Evolutionary conservation across 306 rosid species (phyloP).

Genomic region (Inga laurina): DNA sequence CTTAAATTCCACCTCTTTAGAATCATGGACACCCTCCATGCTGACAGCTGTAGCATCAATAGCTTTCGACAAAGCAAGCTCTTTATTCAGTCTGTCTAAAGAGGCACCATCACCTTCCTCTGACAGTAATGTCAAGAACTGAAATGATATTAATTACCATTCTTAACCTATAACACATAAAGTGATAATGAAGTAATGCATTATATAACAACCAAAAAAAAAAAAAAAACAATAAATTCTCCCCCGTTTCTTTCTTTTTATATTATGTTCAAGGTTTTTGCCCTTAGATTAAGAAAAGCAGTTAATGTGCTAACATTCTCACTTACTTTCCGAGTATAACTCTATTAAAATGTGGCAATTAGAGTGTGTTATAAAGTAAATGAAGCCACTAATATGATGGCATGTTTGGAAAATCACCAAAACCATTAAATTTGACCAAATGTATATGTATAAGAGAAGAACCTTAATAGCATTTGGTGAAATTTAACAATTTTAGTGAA

Average conservation of each 20-base stretch:
- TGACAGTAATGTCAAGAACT: constrained; percentile 74
- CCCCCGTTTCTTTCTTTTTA: neutral
- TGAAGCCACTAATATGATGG: too few relatives aligned
- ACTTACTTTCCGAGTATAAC: neutral
- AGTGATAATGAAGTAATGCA: neutral
- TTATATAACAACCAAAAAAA: neutral
- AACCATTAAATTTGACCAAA: too few relatives aligned
- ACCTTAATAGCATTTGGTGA: too few relatives aligned
- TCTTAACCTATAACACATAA: neutral
- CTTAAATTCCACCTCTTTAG: constrained; percentile 40
- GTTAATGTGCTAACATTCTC: neutral
- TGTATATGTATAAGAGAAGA: too few relatives aligned
- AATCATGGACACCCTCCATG: constrained; percentile 44
- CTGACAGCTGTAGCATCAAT: constrained; percentile 52
- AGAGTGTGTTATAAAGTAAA: neutral
- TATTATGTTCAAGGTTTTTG: neutral
- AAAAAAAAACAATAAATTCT: too few relatives aligned
- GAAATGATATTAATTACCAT: constrained; percentile 31
- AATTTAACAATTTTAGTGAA: too few relatives aligned
- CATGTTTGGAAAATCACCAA: too few relatives aligned
- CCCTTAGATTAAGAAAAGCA: neutral
- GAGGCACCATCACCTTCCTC: constrained; percentile 55
- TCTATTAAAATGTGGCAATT: too few relatives aligned
- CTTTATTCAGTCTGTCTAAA: constrained; percentile 54
- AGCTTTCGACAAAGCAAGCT: constrained; percentile 66